Conservation (phyloP, 2,329 filamentous ascomycete genomes). For the Helotiales sp. region DNA sequence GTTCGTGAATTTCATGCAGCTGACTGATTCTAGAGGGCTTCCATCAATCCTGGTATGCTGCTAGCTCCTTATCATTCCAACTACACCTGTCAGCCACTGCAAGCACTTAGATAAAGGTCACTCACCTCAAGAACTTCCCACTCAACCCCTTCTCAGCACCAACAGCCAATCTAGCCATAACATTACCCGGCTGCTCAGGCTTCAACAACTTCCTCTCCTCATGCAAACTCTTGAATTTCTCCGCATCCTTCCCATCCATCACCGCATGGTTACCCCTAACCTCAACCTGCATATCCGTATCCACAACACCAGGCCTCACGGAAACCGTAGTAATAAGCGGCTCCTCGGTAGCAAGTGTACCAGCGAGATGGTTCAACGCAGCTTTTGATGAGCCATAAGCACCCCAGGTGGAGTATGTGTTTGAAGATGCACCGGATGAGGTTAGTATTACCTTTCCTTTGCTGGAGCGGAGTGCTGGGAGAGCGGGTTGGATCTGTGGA, state of each 20-base stretch:
- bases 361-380: constrained; percentile 77
- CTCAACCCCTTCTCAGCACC: constrained; percentile 69
- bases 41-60: constrained; percentile 54
- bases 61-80: constrained; percentile 59
- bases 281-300: constrained; percentile 89
- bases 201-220: constrained; percentile 73
- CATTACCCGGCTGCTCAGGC: constrained; percentile 83
- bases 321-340: constrained; percentile 74
- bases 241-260: constrained; percentile 62
- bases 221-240: constrained; percentile 72
- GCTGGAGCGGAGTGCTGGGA: constrained; percentile 70
- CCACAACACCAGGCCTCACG: constrained; percentile 79
- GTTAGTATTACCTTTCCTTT: constrained; percentile 77
- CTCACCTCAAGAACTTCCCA: constrained; percentile 75
- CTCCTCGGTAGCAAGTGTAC: constrained; percentile 78
- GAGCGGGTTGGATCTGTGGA: constrained; percentile 68
- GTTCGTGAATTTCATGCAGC: too few species aligned
- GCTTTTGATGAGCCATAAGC: constrained; percentile 85
- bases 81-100: constrained; percentile 45
- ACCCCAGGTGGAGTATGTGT: constrained; percentile 74
- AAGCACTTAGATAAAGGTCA: constrained; percentile 25
- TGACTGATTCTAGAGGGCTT: too few species aligned
- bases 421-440: constrained; percentile 76
- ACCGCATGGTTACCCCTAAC: constrained; percentile 71
- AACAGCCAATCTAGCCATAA: constrained; percentile 80